phyloP scores from a whole-genome alignment of 2,329 filamentous ascomycete genomes.

The Sordariomycetes sp. region DNA sequence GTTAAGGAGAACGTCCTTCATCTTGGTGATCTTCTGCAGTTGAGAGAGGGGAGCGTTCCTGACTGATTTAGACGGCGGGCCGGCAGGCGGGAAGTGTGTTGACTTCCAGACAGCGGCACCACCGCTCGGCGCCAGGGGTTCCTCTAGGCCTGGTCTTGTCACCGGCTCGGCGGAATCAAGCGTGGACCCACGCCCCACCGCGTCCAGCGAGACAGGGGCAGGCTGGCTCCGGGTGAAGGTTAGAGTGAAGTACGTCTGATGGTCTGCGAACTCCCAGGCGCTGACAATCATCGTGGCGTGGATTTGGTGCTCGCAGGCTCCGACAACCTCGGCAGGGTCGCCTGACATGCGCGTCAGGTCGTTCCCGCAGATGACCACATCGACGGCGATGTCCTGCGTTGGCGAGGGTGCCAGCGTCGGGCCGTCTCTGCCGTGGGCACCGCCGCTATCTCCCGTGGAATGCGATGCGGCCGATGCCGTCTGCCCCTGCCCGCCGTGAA shows the following conservation, averaged over 20 bases:
- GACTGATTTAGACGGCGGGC: conserved; percentile 48
- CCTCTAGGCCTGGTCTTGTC: neutral
- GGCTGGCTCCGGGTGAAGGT: conserved; percentile 56
- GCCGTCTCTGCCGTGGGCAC: neutral
- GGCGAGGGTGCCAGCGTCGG: conserved; percentile 7
- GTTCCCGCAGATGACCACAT: conserved; percentile 53
- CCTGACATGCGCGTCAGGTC: conserved; percentile 27
- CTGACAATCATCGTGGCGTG: conserved; percentile 69
- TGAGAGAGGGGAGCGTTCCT: conserved; percentile 36
- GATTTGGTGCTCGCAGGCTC: conserved; percentile 23
- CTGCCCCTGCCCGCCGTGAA: neutral
- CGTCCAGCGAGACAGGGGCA: conserved; percentile 14
- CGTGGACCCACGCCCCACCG: neutral
- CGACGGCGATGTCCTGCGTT: conserved; percentile 51
- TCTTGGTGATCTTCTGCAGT: conserved; percentile 62
- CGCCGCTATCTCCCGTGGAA: neutral
- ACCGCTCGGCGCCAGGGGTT: neutral
- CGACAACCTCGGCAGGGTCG: conserved; percentile 20
- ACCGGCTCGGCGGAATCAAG: neutral
- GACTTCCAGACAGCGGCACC: conserved; percentile 34
- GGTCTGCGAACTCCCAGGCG: conserved; percentile 59
- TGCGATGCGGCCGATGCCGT: neutral
- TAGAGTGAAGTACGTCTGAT: conserved; percentile 59
- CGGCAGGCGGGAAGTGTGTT: conserved; percentile 55
- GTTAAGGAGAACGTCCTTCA: conserved; percentile 70